A percentile compares a stretch with the other conserved stretches of the same genome.
Conservation (phyloP, 257 asterid species). For the Solanum piurae region DNA sequence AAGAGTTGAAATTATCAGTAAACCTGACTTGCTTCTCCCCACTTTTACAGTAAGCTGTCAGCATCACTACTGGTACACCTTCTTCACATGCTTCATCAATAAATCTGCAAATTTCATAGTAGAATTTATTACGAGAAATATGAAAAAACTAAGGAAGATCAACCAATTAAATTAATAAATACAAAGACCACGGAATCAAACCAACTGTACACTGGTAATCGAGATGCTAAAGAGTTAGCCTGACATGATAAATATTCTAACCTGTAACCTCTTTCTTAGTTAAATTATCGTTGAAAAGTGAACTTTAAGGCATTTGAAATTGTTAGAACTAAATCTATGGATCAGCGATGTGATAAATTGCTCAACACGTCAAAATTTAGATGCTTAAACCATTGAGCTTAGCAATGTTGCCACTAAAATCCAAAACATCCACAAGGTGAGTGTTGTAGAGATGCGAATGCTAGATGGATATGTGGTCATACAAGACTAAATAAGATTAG, state of each 20-base stretch:
- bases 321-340: not conserved
- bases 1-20: constrained; percentile 4
- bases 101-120: constrained; percentile 41
- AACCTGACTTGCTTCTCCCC: constrained; percentile 87
- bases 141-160: not conserved
- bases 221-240: not conserved
- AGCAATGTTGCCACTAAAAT: not conserved
- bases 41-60: constrained; percentile 50
- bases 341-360: not conserved
- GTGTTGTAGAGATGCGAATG: not conserved
- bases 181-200: not conserved
- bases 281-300: not conserved
- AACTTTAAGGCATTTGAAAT: not conserved
- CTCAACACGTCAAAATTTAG: not conserved
- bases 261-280: not conserved
- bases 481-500: not conserved
- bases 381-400: not conserved
- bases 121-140: not conserved
- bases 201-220: not conserved
- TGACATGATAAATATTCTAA: not conserved
- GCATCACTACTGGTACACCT: constrained; percentile 54
- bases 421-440: not conserved
- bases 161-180: not conserved
- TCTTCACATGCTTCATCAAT: constrained; percentile 57
- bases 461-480: not conserved